Base-by-base conservation (phyloP, 1,139 yeast species). In the Saccharomyces hybrid region DNA sequence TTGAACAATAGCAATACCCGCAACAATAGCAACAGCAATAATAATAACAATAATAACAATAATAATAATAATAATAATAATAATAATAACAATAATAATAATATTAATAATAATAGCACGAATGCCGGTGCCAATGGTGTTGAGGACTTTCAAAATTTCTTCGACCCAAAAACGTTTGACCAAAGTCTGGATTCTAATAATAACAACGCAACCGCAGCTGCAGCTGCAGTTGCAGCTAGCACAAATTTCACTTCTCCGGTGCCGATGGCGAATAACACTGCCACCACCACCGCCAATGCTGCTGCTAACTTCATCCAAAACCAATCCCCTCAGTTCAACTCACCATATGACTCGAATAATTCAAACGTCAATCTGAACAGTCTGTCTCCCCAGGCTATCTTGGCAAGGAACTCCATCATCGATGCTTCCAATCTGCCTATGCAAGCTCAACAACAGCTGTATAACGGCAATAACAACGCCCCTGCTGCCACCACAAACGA, bases 381-480 rank as follows among this genome's bases (percentile, higher is more conserved):
- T 26, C 47, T 68, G 25, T 66, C 70, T 9, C 70, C 71, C 5
- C 71, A 66, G 48, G 70, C 65, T 1, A 67, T 67, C 11, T 53
- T 68, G 47, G 66, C 69, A 16, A 61, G 64, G 38, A 63, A 65
- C 31, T 58, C 67, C 1, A 57, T 61, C 5, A 53, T 65, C 25
- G 61, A 57, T n/a, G 27, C 52, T 25, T 44, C 47, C 13, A 50
- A 46, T 29, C 9, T 50, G 26, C 47, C 44, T 16, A 0, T 16
- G 25, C 44, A 38, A 47, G 9, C 6, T 47, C 41, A 25, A 20
- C 48, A 42, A 44, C 38, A 31, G 44, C 50, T 41, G 9, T 47
- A 49, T 42, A 13, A 11, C 34, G 11, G 32, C 34, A 46, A 16
- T 26, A 48, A 26, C 23, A 20, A 20, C 23, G 23, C 23, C 23